A percentile compares a stretch with the other conserved stretches of the same genome.
Conservation (phyloP, 257 asterid genomes). For the Asclepias syriaca region DNA sequence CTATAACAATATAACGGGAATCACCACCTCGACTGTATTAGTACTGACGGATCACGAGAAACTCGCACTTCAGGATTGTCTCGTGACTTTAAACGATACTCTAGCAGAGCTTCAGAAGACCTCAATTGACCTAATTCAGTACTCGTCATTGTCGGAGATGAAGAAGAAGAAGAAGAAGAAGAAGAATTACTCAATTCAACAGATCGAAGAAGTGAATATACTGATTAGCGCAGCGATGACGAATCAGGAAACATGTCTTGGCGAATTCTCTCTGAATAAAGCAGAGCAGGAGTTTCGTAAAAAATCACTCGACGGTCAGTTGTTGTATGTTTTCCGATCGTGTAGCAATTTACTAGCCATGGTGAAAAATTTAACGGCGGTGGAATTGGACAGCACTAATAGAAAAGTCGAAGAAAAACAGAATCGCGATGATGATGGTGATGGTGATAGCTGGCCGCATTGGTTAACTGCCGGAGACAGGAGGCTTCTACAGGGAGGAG, state of each 20-base stretch:
- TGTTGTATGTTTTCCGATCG: slow-evolving; percentile 24
- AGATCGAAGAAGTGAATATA: slow-evolving; percentile 35
- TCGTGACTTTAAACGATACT: neutral
- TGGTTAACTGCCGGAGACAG: slow-evolving; percentile 21
- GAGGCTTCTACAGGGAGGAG: slow-evolving; percentile 16
- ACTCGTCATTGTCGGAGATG: neutral
- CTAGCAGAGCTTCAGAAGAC: slow-evolving; percentile 7
- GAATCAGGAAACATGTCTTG: slow-evolving; percentile 56
- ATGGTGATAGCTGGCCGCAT: slow-evolving; percentile 13
- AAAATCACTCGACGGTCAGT: neutral
- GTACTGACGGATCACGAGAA: neutral
- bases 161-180: neutral
- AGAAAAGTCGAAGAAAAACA: slow-evolving; percentile 26
- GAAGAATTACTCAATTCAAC: neutral
- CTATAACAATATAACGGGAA: neutral
- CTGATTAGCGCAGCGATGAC: slow-evolving; percentile 74
- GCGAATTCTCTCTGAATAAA: slow-evolving; percentile 39
- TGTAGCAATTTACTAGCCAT: slow-evolving; percentile 34
- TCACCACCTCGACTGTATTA: neutral
- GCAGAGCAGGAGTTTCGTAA: neutral
- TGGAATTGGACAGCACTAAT: neutral
- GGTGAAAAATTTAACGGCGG: slow-evolving; percentile 39
- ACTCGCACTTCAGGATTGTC: slow-evolving; percentile 13
- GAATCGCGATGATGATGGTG: neutral
- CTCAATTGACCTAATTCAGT: neutral